Conservation (phyloP, 1,284 basidiomycete species). For the Flammula alnicola region DNA sequence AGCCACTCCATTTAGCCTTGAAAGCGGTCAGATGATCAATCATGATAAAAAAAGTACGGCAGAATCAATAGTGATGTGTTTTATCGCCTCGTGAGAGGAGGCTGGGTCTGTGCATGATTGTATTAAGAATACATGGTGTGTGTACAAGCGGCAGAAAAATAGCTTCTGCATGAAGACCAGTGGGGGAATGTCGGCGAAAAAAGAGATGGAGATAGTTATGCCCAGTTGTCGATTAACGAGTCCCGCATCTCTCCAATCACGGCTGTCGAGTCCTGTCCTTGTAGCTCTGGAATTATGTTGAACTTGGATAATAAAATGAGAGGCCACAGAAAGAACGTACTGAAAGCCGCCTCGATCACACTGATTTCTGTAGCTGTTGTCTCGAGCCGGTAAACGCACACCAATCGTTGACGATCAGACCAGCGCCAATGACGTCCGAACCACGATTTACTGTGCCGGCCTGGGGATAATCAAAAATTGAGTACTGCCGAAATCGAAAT, state of each 20-base stretch:
- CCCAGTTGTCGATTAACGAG: constrained; percentile 93
- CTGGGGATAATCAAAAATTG: constrained; percentile 41
- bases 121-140: constrained; percentile 22
- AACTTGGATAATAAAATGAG: constrained; percentile 7
- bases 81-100: no score
- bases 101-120: no score
- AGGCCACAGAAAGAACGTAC: constrained; percentile 50
- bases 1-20: no score
- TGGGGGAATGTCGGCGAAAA: constrained; percentile 1
- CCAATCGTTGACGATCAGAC: constrained; percentile 99
- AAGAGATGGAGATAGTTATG: constrained; percentile 48
- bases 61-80: no score
- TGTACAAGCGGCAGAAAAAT: constrained; percentile 11
- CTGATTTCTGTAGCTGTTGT: constrained; percentile 98
- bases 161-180: constrained; percentile 27
- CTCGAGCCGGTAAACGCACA: constrained; percentile 97
- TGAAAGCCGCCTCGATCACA: constrained; percentile 98
- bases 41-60: no score
- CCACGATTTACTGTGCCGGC: constrained; percentile 99
- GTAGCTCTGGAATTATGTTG: constrained; percentile 63
- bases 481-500: constrained; percentile 1
- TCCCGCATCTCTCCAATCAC: constrained; percentile 96
- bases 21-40: no score
- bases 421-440: constrained; percentile 97
- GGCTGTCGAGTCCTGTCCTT: constrained; percentile 85